These are phyloP conservation scores for Debaryomyces robertsiae DNA, from an alignment of 1,139 yeast genomes.

Conservation along the genomic window DNA sequence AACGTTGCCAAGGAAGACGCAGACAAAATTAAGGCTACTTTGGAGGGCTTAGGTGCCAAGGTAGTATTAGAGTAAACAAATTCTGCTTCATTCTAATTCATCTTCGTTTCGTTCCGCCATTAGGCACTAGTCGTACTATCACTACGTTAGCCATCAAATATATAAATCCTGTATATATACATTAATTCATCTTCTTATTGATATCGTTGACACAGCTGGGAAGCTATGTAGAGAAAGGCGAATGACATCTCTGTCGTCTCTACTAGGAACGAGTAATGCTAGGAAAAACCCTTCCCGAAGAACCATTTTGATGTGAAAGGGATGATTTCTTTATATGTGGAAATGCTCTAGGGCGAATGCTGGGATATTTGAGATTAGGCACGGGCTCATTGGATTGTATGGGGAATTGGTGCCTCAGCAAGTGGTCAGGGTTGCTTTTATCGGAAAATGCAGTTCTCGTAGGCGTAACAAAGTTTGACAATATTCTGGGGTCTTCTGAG, in stretches of 20 bases:
- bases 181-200: constrained; percentile 14
- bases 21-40: constrained; percentile 86
- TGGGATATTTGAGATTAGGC: background rate
- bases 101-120: constrained; percentile 6
- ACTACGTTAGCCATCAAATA: constrained; percentile 9
- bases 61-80: constrained; percentile 70
- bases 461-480: background rate
- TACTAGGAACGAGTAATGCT: too few species aligned
- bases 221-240: background rate
- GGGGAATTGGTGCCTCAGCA: background rate
- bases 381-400: background rate
- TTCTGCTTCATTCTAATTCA: background rate
- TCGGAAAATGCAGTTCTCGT: background rate
- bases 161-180: constrained; percentile 21
- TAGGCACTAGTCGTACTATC: constrained; percentile 5
- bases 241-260: too few species aligned
- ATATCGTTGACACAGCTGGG: background rate
- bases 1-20: constrained; percentile 88
- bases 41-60: constrained; percentile 96
- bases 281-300: too few species aligned
- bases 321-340: background rate
- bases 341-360: background rate
- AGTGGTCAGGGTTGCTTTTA: background rate
- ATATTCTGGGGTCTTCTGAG: background rate
- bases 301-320: too few species aligned